Evolutionary conservation across 2,329 filamentous ascomycete genomes (phyloP).

Genomic region (Paramyrothecium roridum): DNA sequence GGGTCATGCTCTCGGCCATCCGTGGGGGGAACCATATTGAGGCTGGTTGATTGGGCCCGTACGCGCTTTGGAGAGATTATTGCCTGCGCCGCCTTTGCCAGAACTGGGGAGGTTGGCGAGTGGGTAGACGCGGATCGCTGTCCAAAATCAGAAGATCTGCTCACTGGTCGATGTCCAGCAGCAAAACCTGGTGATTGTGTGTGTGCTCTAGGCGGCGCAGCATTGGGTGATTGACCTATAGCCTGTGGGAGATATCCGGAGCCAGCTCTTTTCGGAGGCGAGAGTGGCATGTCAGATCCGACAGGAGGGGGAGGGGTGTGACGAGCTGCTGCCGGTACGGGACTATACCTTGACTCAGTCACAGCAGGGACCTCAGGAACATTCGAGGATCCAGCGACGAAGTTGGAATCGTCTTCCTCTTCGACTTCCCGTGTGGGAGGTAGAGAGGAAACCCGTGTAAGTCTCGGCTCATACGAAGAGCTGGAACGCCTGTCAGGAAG

Average conservation of each 20-base stretch:
- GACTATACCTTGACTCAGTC: constrained; percentile 34
- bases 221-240: constrained; percentile 37
- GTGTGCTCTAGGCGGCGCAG: constrained; percentile 56
- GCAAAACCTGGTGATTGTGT: constrained; percentile 59
- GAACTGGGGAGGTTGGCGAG: constrained; percentile 34
- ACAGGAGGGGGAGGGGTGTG: constrained; percentile 49
- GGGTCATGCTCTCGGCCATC: constrained; percentile 71
- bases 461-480: constrained; percentile 52
- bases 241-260: constrained; percentile 49
- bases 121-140: constrained; percentile 55
- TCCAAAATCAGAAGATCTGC: constrained; percentile 35
- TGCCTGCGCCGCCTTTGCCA: constrained; percentile 18
- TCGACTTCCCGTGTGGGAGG: constrained; percentile 62
- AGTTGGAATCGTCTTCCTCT: constrained; percentile 46
- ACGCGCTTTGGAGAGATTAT: constrained; percentile 32
- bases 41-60: constrained; percentile 50
- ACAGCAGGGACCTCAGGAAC: constrained; percentile 18
- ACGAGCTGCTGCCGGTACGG: constrained; percentile 27
- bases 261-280: constrained; percentile 52
- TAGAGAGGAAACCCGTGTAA: constrained; percentile 54
- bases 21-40: constrained; percentile 59
- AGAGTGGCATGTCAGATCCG: constrained; percentile 41
- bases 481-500: constrained; percentile 45
- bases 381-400: constrained; percentile 19
- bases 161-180: constrained; percentile 31